Percentiles rank a stretch among this genome's conserved stretches.
Conservation (phyloP, 768 basidiomycete species). For the Macrolepiota albuminosa region DNA sequence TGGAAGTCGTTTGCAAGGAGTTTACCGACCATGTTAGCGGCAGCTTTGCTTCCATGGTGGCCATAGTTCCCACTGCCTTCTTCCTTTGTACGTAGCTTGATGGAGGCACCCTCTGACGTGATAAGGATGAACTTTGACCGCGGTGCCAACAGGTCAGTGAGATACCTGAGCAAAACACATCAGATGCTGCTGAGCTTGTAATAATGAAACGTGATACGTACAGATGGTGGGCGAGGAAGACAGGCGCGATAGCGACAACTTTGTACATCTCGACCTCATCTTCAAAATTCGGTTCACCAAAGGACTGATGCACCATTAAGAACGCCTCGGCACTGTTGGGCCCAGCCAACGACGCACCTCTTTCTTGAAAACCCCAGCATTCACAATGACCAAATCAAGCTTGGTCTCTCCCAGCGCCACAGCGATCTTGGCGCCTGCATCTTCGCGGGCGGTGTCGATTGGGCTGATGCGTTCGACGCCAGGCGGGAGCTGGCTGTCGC, state of each 20-base stretch:
- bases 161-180: slow-evolving; percentile 8
- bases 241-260: slow-evolving; percentile 37
- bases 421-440: slow-evolving; percentile 31
- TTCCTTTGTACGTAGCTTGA: slow-evolving; percentile 33
- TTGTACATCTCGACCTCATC: slow-evolving; percentile 43
- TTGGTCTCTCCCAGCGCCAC: slow-evolving; percentile 25
- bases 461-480: slow-evolving; percentile 30
- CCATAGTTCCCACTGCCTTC: slow-evolving; percentile 47
- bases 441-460: slow-evolving; percentile 30
- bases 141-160: slow-evolving; percentile 19
- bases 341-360: slow-evolving; percentile 24
- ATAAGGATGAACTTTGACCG: slow-evolving; percentile 37
- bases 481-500: slow-evolving; percentile 21
- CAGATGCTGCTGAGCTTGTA: no score
- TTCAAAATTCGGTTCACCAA: slow-evolving; percentile 31
- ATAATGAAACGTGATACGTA: neutral
- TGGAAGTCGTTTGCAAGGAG: slow-evolving; percentile 35
- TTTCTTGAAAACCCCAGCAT: slow-evolving; percentile 34
- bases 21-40: slow-evolving; percentile 44
- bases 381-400: slow-evolving; percentile 31
- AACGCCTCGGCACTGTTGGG: no score
- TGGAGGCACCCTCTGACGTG: slow-evolving; percentile 43
- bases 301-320: slow-evolving; percentile 17
- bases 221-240: slow-evolving; percentile 30
- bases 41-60: slow-evolving; percentile 45